Evolutionary conservation across 768 basidiomycete genomes (phyloP).

Genomic region (Roridomyces roridus): DNA sequence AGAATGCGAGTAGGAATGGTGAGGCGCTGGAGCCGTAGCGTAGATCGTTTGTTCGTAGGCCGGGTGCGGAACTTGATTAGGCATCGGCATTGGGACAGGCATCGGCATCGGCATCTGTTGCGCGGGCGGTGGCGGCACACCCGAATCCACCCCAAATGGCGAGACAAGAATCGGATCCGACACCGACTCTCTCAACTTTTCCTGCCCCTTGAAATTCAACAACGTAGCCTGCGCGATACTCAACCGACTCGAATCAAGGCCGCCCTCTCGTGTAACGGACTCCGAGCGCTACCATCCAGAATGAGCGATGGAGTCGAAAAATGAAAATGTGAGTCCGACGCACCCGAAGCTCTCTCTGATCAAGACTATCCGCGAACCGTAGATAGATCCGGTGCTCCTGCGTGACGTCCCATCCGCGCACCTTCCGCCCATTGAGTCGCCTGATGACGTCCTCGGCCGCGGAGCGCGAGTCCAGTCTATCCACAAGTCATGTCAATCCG

Average conservation of each 20-base stretch:
- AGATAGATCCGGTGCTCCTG: slow-evolving; percentile 56
- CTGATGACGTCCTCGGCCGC: slow-evolving; percentile 63
- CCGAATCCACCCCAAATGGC: neutral
- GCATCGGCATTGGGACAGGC: no score
- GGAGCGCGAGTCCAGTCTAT: slow-evolving; percentile 53
- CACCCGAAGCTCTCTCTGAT: slow-evolving; percentile 60
- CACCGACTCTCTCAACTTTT: neutral
- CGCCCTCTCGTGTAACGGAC: neutral
- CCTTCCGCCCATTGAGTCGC: slow-evolving; percentile 57
- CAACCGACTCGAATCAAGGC: slow-evolving; percentile 2
- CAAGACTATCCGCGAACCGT: slow-evolving; percentile 59
- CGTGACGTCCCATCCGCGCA: slow-evolving; percentile 59
- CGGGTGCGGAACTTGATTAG: no score
- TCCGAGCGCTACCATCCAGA: slow-evolving; percentile 17
- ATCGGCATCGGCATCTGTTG: no score
- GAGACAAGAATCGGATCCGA: neutral
- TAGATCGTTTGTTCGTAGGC: no score
- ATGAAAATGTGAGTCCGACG: slow-evolving; percentile 21
- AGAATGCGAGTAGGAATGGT: neutral
- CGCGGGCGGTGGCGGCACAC: neutral
- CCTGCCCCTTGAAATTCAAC: slow-evolving; percentile 14
- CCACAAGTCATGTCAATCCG: neutral
- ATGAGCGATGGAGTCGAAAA: neutral
- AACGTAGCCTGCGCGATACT: slow-evolving; percentile 22
- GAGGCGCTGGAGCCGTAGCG: neutral